A percentile compares a stretch with the other conserved stretches of the same genome.
These are phyloP conservation scores for Globisporangium carolinianum DNA, from an alignment of 352 stramenopile genomes.

Conservation along the genomic window DNA sequence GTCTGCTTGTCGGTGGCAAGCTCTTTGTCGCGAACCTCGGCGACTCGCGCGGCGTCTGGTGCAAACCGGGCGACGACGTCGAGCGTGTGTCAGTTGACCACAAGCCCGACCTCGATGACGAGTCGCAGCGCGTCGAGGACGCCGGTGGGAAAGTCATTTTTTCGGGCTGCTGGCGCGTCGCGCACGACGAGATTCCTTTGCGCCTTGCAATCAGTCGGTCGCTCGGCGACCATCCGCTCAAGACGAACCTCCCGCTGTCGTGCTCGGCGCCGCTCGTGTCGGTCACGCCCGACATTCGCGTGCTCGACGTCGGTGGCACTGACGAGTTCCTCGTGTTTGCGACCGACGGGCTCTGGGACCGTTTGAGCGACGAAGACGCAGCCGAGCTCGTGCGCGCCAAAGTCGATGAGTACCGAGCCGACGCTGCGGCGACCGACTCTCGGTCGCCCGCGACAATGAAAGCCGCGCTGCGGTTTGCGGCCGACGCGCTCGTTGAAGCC, in stretches of 20 bases:
- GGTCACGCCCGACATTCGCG: conserved; percentile 58
- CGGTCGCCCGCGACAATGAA: conserved; percentile 12
- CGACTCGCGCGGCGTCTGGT: conserved; percentile 64
- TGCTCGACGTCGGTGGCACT: conserved; percentile 46
- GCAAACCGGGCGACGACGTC: conserved; percentile 27
- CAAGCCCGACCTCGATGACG: conserved; percentile 61
- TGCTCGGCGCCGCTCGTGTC: conserved; percentile 64
- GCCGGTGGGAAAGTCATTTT: conserved; percentile 75
- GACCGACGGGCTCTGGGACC: conserved; percentile 76
- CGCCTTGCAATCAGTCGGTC: conserved; percentile 73
- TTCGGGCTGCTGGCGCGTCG: conserved; percentile 79
- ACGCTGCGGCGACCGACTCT: conserved; percentile 10
- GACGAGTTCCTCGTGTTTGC: conserved; percentile 69
- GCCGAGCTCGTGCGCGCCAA: conserved; percentile 48
- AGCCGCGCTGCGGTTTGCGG: conserved; percentile 50
- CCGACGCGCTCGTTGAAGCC: conserved; percentile 57
- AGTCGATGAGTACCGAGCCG: conserved; percentile 30
- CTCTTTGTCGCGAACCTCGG: conserved; percentile 75
- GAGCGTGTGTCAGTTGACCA: conserved; percentile 71
- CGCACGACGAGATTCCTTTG: conserved; percentile 61
- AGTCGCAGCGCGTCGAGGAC: conserved; percentile 50
- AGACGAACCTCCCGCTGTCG: conserved; percentile 49
- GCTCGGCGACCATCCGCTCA: conserved; percentile 73
- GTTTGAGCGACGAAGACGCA: conserved; percentile 60
- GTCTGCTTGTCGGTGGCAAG: conserved; percentile 58